Evolutionary conservation across 441 rosid genomes (phyloP).

Genomic region (Iberis amara): DNA sequence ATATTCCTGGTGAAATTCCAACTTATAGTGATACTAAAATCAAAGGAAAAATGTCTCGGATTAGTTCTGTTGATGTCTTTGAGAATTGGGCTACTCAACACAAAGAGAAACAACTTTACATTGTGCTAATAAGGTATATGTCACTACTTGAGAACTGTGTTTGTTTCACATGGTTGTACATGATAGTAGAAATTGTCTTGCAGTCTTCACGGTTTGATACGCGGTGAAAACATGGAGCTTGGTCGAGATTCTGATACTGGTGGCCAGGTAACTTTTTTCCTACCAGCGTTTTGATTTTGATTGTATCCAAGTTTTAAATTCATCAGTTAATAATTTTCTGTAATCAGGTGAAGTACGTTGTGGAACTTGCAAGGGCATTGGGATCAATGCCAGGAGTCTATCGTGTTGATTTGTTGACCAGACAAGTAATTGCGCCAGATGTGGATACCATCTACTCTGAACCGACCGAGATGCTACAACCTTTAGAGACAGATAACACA

Average conservation of each 20-base stretch:
- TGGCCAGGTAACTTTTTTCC: slow-evolving; percentile 48
- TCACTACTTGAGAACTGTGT: neutral
- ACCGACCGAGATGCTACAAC: slow-evolving; percentile 81
- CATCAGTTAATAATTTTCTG: neutral
- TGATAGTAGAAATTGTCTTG: slow-evolving; percentile 21
- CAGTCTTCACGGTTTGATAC: slow-evolving; percentile 71
- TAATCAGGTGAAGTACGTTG: slow-evolving; percentile 91
- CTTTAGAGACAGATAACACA: slow-evolving; percentile 38
- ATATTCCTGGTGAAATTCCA: too few relatives aligned
- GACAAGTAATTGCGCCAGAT: slow-evolving; percentile 80
- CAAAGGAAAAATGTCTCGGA: too few relatives aligned
- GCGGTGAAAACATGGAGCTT: slow-evolving; percentile 77
- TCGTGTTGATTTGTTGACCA: slow-evolving; percentile 88
- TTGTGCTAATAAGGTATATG: slow-evolving; percentile 58
- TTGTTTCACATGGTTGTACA: neutral
- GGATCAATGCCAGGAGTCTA: slow-evolving; percentile 92
- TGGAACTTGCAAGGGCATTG: slow-evolving; percentile 95
- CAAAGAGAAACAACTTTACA: slow-evolving; percentile 63
- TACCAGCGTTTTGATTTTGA: neutral
- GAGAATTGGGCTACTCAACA: slow-evolving; percentile 47
- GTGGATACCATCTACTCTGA: slow-evolving; percentile 87
- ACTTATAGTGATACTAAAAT: too few relatives aligned
- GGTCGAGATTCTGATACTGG: slow-evolving; percentile 86
- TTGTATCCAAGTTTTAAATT: neutral
- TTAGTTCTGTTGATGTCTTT: too few relatives aligned